Evolutionary conservation across 805 yeast genomes (phyloP), one percentile per base, ranked within the genome.

Genomic region (Metschnikowia borealis): DNA sequence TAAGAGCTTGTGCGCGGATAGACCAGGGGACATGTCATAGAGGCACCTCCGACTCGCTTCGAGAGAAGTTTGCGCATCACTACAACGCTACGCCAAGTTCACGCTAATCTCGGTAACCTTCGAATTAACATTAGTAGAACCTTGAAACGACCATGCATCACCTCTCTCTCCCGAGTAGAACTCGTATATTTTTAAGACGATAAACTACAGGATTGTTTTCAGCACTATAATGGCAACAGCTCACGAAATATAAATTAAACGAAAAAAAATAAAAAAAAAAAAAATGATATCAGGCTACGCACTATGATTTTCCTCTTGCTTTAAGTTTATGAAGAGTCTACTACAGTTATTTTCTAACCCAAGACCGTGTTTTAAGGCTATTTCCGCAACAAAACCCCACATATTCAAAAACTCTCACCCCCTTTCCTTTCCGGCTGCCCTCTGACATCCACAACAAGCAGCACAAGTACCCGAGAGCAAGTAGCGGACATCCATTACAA

Each of bases 271-370:
- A 35, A 35, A 35, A 42, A 33, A 43, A 43, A 43, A 44, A 35
- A 44, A 35, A 44, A 44, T 23, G 39, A 18, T 42, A 42, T 42
- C 38, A 41, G 45, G 37, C 34, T 40, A 41, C 44, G 45, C 45
- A 42, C 45, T 17, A 42, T 42, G 45, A 15, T 33, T 42, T 42
- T 42, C 37, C 38, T 20, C 31, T 42, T 42, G 45, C 45, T 42
- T 32, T 33, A 33, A 33, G 43, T 34, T 42, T 42, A 42, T 42
- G 45, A 42, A 17, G 36, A 32, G 26, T 29, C 29, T 23, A 42
- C 45, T 33, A 42, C 45, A 42, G n/a, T 33, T 42, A 15, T 42
- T 42, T 33, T 34, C 29, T 18, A n/a, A 14, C 36, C 31, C 45
- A 21, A 33, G 38, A 23, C 45, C 38, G 26, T 23, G 33, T 42